These are phyloP conservation scores for Sporodiniella umbellata DNA, from an alignment of 371 early-diverging fungal species.

Conservation along the genomic window DNA sequence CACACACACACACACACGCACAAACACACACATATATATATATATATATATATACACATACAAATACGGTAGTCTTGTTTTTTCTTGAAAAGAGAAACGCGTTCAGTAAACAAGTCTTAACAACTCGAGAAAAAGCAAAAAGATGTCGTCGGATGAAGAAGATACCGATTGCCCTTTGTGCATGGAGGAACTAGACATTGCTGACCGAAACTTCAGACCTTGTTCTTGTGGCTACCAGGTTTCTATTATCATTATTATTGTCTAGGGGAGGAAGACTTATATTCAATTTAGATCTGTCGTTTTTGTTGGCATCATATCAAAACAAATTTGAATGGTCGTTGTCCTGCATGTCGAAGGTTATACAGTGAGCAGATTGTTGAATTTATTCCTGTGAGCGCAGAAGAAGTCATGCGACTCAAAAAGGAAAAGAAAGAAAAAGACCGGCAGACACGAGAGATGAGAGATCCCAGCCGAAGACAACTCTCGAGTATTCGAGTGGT, in stretches of 20 bases:
- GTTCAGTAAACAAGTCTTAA: too few relatives aligned
- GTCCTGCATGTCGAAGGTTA: conserved; percentile 89
- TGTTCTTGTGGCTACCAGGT: conserved; percentile 98
- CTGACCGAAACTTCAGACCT: conserved; percentile 93
- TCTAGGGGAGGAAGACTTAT: neutral
- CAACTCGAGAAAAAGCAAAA: too few relatives aligned
- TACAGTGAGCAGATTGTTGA: conserved; percentile 88
- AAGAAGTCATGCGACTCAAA: conserved; percentile 71
- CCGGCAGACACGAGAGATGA: conserved; percentile 84
- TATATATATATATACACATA: too few relatives aligned
- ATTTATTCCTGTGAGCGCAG: conserved; percentile 85
- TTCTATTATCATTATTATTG: neutral
- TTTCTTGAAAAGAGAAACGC: too few relatives aligned
- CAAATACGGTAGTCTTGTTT: too few relatives aligned
- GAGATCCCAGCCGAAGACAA: conserved; percentile 82
- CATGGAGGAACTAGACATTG: conserved; percentile 96
- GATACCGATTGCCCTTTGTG: conserved; percentile 96
- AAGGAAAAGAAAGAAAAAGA: conserved; percentile 88
- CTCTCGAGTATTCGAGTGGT: conserved; percentile 90
- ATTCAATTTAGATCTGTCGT: conserved; percentile 84
- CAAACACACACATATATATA: too few relatives aligned
- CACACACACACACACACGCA: too few relatives aligned
- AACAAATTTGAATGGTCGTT: conserved; percentile 86
- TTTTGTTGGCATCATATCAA: conserved; percentile 98
- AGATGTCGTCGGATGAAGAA: conserved; percentile 67